Conservation (phyloP, 495 filamentous ascomycete species). For the Schizothecium vesticola region DNA sequence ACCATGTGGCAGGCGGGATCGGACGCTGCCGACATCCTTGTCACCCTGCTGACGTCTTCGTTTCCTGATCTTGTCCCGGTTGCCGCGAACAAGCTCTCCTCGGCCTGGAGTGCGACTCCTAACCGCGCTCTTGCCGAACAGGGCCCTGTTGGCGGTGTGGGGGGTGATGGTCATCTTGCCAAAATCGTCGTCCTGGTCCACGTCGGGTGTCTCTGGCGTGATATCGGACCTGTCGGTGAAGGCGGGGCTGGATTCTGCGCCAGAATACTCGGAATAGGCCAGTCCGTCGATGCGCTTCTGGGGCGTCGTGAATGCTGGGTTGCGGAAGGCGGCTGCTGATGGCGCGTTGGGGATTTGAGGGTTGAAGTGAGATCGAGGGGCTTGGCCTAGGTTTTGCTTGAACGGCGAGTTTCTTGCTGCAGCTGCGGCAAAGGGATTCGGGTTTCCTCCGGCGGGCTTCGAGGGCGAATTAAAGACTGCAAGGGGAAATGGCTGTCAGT, state of each 20-base stretch:
- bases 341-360: slow-evolving; percentile 30
- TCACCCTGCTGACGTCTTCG: slow-evolving; percentile 39
- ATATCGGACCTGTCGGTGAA: slow-evolving; percentile 61
- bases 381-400: slow-evolving; percentile 33
- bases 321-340: slow-evolving; percentile 52
- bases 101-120: slow-evolving; percentile 43
- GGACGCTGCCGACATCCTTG: slow-evolving; percentile 38
- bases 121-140: slow-evolving; percentile 37
- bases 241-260: slow-evolving; percentile 76
- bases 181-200: slow-evolving; percentile 30
- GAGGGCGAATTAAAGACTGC: slow-evolving; percentile 29
- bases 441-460: slow-evolving; percentile 11
- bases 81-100: slow-evolving; percentile 35
- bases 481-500: not conserved
- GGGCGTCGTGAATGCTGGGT: slow-evolving; percentile 72
- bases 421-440: slow-evolving; percentile 32
- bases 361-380: slow-evolving; percentile 35
- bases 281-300: slow-evolving; percentile 64
- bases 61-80: slow-evolving; percentile 42
- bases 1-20: slow-evolving; percentile 40
- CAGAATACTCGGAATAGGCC: slow-evolving; percentile 59
- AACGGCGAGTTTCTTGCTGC: slow-evolving; percentile 18
- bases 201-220: slow-evolving; percentile 42
- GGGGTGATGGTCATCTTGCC: slow-evolving; percentile 38
- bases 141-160: slow-evolving; percentile 30